phyloP scores from a whole-genome alignment of 345 rosid genomes.

The Zanthoxylum bungeanum region DNA sequence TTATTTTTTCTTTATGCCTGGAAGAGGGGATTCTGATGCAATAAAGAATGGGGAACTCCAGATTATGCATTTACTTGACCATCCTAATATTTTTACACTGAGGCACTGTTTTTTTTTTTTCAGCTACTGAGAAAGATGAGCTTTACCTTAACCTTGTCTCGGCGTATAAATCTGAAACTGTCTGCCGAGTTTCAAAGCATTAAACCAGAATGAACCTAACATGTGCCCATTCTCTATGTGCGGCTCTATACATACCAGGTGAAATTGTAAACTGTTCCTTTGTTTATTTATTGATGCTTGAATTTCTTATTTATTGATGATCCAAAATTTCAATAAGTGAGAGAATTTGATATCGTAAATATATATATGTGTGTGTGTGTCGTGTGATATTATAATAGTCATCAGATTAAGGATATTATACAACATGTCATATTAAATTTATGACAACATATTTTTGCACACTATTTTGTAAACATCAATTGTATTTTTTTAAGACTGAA shows the following conservation, averaged over 20 bases:
- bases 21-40: conserved; percentile 78
- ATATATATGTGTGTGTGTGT: too few relatives aligned
- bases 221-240: conserved; percentile 66
- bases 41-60: conserved; percentile 98
- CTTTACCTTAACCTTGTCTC: conserved; percentile 91
- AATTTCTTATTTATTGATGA: too few relatives aligned
- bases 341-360: too few relatives aligned
- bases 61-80: conserved; percentile 81
- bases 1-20: conserved; percentile 43
- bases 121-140: conserved; percentile 88
- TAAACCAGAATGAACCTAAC: conserved; percentile 58
- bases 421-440: too few relatives aligned
- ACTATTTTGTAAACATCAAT: too few relatives aligned
- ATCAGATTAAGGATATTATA: too few relatives aligned
- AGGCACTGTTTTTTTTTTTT: conserved; percentile 91
- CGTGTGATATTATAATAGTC: too few relatives aligned
- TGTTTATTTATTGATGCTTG: background rate
- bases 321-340: too few relatives aligned
- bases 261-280: conserved; percentile 10
- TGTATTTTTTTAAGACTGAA: too few relatives aligned
- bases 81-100: conserved; percentile 79
- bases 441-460: too few relatives aligned
- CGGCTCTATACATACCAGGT: conserved; percentile 83
- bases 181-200: conserved; percentile 79
- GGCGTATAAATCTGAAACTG: conserved; percentile 88